Conservation (phyloP, 225 moss, liverwort and hornwort species). For the Lunularia cruciata region DNA sequence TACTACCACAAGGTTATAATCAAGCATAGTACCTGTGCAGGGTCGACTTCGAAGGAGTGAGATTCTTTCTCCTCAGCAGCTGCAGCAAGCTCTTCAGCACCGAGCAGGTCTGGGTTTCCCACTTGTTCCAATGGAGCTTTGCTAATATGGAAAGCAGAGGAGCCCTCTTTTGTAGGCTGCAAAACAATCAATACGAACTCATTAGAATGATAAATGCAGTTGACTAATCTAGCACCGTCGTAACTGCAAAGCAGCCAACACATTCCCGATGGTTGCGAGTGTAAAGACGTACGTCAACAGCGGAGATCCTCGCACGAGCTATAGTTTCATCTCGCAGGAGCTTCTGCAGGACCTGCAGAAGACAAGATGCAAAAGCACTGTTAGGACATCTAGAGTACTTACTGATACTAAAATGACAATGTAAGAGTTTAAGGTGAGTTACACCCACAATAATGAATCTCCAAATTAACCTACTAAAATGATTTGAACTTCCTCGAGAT, state of each 20-base stretch:
- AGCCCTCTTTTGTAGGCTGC: conserved; percentile 50
- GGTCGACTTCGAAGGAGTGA: conserved; percentile 97
- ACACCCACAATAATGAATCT: no score
- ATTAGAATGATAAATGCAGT: background rate
- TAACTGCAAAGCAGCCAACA: background rate
- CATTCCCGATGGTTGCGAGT: no score
- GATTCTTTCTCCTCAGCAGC: conserved; percentile 91
- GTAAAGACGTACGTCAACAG: conserved; percentile 48
- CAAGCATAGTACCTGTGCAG: conserved; percentile 68
- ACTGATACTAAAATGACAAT: background rate
- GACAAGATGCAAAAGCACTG: conserved; percentile 18
- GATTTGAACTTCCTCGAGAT: no score
- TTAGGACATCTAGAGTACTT: background rate
- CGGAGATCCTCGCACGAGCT: conserved; percentile 62
- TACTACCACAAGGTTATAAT: no score
- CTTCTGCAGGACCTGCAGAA: conserved; percentile 63
- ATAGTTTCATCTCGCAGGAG: conserved; percentile 77
- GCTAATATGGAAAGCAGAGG: conserved; percentile 75
- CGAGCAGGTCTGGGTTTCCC: conserved; percentile 68
- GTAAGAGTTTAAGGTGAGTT: no score
- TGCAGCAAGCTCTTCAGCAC: conserved; percentile 60
- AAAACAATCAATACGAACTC: background rate
- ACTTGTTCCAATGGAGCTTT: conserved; percentile 77
- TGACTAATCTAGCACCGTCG: background rate
- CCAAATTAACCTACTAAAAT: no score